Percentiles rank a stretch among this genome's conserved stretches.
Conservation (phyloP, 1,139 yeast species). For the Blastobotrys proliferans region DNA sequence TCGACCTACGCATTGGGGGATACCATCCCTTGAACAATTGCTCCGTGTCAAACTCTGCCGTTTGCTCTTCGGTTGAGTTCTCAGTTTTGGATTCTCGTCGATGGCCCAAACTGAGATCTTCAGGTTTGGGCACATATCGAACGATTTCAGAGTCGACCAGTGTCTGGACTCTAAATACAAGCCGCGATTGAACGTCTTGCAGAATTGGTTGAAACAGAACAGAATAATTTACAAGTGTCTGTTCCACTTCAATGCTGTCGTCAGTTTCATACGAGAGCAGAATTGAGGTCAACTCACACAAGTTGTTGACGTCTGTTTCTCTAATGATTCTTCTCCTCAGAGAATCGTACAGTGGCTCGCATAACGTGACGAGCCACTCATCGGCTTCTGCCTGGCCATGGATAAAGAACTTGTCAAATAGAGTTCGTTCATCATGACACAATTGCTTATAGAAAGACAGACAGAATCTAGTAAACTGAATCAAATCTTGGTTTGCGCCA, state of each 20-base stretch:
- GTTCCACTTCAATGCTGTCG: conserved; percentile 18
- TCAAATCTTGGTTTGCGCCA: conserved; percentile 22
- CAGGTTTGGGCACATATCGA: conserved; percentile 61
- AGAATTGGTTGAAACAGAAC: conserved; percentile 65
- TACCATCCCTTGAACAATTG: conserved; percentile 53
- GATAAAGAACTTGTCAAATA: conserved; percentile 55
- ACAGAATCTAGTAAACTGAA: conserved; percentile 28
- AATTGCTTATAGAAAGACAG: conserved; percentile 46
- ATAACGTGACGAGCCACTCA: conserved; percentile 55
- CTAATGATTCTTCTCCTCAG: conserved; percentile 62
- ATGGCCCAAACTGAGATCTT: conserved; percentile 57
- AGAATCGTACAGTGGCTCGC: conserved; percentile 75
- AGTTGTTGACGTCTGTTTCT: conserved; percentile 59
- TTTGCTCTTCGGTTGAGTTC: conserved; percentile 9
- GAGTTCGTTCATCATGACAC: conserved; percentile 55
- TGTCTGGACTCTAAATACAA: conserved; percentile 73
- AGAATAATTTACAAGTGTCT: conserved; percentile 42
- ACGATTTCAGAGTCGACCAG: conserved; percentile 66
- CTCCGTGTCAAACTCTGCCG: conserved; percentile 23
- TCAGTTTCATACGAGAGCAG: conserved; percentile 68
- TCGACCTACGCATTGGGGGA: conserved; percentile 69
- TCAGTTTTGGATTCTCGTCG: conserved; percentile 33
- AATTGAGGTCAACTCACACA: conserved; percentile 74
- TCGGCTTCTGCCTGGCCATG: conserved; percentile 38
- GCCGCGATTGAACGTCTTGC: conserved; percentile 72